Conservation (phyloP, 768 basidiomycete genomes). For the Terana coerulea region DNA sequence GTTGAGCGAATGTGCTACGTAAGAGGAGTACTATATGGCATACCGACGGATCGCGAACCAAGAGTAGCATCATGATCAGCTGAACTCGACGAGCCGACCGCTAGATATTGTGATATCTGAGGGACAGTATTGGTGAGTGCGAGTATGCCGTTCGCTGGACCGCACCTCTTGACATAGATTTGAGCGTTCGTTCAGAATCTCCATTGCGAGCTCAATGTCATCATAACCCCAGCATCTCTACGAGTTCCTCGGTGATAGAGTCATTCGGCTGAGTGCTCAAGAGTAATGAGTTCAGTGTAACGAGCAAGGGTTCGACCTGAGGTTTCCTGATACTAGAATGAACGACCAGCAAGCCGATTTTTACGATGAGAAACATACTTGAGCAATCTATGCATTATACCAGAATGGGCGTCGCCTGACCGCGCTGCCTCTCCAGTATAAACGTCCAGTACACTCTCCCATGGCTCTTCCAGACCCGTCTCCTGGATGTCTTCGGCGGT, state of each 20-base stretch:
- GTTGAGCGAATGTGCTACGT: background rate
- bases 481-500: slow-evolving; percentile 8
- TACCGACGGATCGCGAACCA: too few relatives aligned
- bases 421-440: slow-evolving; percentile 1
- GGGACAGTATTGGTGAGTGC: background rate
- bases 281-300: slow-evolving; percentile 35
- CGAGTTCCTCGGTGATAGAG: slow-evolving; percentile 71
- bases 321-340: slow-evolving; percentile 23
- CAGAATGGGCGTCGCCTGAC: background rate
- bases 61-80: too few relatives aligned
- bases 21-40: background rate
- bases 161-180: slow-evolving; percentile 48
- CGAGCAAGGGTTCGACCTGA: slow-evolving; percentile 22
- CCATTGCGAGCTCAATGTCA: slow-evolving; percentile 71
- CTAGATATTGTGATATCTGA: slow-evolving; percentile 7
- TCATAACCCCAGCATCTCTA: slow-evolving; percentile 81
- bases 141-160: background rate
- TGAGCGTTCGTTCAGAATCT: slow-evolving; percentile 59
- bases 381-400: slow-evolving; percentile 12
- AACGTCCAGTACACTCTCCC: slow-evolving; percentile 21
- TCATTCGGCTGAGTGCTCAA: slow-evolving; percentile 54
- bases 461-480: slow-evolving; percentile 9
- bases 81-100: background rate
- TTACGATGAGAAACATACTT: slow-evolving; percentile 3
- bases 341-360: background rate